A percentile compares a stretch with the other conserved stretches of the same genome.
Evolutionary conservation across 257 asterid species (phyloP).

Genomic region (Petunia secreta): DNA sequence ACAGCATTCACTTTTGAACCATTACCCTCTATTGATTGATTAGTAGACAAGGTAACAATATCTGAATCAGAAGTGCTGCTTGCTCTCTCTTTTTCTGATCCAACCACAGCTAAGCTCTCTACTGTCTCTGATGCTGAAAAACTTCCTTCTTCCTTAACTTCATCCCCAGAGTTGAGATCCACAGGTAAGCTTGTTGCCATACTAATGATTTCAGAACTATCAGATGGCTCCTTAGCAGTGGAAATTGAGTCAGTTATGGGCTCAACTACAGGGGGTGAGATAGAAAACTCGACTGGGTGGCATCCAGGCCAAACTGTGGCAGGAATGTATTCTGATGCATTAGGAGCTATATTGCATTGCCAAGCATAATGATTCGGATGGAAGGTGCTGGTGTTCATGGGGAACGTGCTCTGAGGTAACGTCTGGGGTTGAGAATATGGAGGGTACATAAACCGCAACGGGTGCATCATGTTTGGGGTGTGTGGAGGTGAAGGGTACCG

Average conservation of each 20-base stretch:
- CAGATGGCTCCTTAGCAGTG: slow-evolving; percentile 50
- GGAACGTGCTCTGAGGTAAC: slow-evolving; percentile 63
- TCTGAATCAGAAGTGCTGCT: slow-evolving; percentile 42
- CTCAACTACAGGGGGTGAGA: slow-evolving; percentile 70
- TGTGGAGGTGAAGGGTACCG: slow-evolving; percentile 88
- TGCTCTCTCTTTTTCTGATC: slow-evolving; percentile 44
- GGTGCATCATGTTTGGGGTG: slow-evolving; percentile 88
- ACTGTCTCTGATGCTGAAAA: slow-evolving; percentile 61
- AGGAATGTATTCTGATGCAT: slow-evolving; percentile 65
- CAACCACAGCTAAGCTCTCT: slow-evolving; percentile 49
- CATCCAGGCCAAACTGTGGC: slow-evolving; percentile 72
- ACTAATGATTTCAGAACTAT: slow-evolving; percentile 50
- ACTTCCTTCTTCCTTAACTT: slow-evolving; percentile 58
- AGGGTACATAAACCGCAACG: slow-evolving; percentile 85
- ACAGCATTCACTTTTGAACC: slow-evolving; percentile 50
- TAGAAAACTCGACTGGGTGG: slow-evolving; percentile 68
- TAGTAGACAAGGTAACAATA: slow-evolving; percentile 43
- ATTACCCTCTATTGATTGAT: slow-evolving; percentile 40
- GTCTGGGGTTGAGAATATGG: slow-evolving; percentile 76
- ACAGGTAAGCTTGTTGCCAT: slow-evolving; percentile 56
- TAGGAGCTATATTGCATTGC: slow-evolving; percentile 70
- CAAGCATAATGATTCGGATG: slow-evolving; percentile 79
- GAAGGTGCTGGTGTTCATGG: slow-evolving; percentile 62
- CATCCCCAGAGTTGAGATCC: slow-evolving; percentile 65
- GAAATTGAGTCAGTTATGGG: slow-evolving; percentile 48